Percentiles rank a stretch among this genome's conserved stretches.
phyloP scores from a whole-genome alignment of 306 rosid species.

The Myrica gale region DNA sequence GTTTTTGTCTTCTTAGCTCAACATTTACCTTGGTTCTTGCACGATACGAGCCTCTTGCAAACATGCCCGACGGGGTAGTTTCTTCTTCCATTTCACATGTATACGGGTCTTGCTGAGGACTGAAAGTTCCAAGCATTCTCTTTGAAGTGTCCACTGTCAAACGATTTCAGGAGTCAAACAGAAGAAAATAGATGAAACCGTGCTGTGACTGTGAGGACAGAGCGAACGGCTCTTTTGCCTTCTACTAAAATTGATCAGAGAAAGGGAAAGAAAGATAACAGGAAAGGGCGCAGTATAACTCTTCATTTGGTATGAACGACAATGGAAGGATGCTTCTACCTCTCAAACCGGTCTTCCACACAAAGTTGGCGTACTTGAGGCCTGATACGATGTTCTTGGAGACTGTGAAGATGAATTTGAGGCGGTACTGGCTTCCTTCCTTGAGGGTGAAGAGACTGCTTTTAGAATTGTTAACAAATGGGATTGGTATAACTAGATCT shows the following conservation, averaged over 20 bases:
- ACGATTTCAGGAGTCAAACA: neutral
- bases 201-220: too few relatives aligned
- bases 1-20: neutral
- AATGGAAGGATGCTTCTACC: slow-evolving; percentile 35
- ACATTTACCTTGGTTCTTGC: slow-evolving; percentile 71
- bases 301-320: neutral
- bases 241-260: too few relatives aligned
- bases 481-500: slow-evolving; percentile 63
- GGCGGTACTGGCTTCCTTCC: slow-evolving; percentile 60
- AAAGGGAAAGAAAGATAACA: too few relatives aligned
- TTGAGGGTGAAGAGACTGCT: slow-evolving; percentile 63
- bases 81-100: slow-evolving; percentile 71
- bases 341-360: slow-evolving; percentile 76
- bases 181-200: neutral
- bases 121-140: slow-evolving; percentile 81
- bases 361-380: slow-evolving; percentile 65
- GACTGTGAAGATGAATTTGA: slow-evolving; percentile 60
- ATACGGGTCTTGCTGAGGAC: slow-evolving; percentile 75
- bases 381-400: slow-evolving; percentile 76
- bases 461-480: slow-evolving; percentile 50
- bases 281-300: neutral
- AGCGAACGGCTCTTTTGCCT: too few relatives aligned
- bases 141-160: slow-evolving; percentile 67
- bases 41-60: slow-evolving; percentile 80
- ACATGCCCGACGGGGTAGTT: slow-evolving; percentile 71